Base-by-base conservation (phyloP, 148 eudicot species). In the Hydrangea macrophylla region DNA sequence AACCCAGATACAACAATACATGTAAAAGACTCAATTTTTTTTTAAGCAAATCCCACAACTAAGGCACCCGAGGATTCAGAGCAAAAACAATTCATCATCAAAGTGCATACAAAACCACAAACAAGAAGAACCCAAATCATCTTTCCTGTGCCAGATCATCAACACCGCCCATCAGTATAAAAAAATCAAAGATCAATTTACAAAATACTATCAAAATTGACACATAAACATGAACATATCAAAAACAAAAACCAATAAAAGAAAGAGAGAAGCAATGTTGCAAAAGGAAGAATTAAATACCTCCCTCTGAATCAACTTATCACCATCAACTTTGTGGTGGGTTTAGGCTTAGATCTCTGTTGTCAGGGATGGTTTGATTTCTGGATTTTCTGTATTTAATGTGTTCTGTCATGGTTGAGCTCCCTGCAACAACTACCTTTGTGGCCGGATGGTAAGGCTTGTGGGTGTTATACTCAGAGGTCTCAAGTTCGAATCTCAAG, bases 241-340 rank as follows among this genome's bases (percentile, higher is more conserved):
- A 45, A 24, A 62, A 44, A 12, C 28, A 66, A 36, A 15, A 64
- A n/a, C 26, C 17, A 64, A 30, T 15, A 22, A 48, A 22, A 48
- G 23, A 48, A 6, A 1, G 28, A 71, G 39, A 28, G 48, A 56
- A 35, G 30, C 7, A 33, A 8, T 67, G 85, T n/a, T n/a, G n/a
- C n/a, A n/a, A n/a, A n/a, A n/a, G n/a, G n/a, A n/a, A n/a, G n/a
- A n/a, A n/a, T n/a, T n/a, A n/a, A n/a, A n/a, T n/a, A n/a, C 90
- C 81, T 88, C 81, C 68, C 88, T 74, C 2, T 69, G 82, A 66
- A 75, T 88, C 65, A 73, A 60, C 75, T 81, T 85, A 0, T 75
- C 78, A 74, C 70, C 55, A 72, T 88, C 88, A 70, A 85, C 72
- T 79, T 85, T 58, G 65, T 23, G 67, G 64, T 17, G 55, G 18